Evolutionary conservation across 75 land plant genomes (phyloP).

Genomic region (Selaginella tamariscina): DNA sequence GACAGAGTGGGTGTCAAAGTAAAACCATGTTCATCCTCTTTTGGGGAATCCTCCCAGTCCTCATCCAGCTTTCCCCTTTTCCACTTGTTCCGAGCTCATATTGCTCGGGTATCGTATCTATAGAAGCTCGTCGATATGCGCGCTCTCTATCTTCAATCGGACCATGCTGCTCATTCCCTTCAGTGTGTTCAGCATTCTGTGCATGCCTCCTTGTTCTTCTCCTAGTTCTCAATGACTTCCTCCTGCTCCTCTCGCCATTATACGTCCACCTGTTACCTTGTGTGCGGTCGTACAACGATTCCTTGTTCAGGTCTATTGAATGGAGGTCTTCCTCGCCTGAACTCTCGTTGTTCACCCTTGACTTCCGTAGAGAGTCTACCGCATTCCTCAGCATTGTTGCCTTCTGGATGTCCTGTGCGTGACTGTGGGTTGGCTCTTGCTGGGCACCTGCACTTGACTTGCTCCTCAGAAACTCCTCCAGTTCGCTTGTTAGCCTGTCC

Average conservation of each 20-base stretch:
- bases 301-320: slow-evolving; percentile 28
- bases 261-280: not conserved
- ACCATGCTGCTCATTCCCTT: no score
- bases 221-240: not conserved
- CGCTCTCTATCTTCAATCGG: no score
- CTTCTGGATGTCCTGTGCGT: slow-evolving; percentile 27
- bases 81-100: not conserved
- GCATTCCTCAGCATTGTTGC: slow-evolving; percentile 41
- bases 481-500: slow-evolving; percentile 43
- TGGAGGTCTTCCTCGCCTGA: slow-evolving; percentile 50
- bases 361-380: slow-evolving; percentile 29
- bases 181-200: no score
- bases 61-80: not conserved
- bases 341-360: slow-evolving; percentile 44
- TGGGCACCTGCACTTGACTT: slow-evolving; percentile 6
- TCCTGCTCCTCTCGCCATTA: not conserved
- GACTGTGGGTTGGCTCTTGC: no score
- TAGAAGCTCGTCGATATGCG: no score
- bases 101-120: not conserved
- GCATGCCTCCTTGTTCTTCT: not conserved
- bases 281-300: slow-evolving; percentile 9
- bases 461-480: slow-evolving; percentile 43
- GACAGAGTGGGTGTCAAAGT: not conserved
- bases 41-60: not conserved
- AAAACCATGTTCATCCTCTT: not conserved